Evolutionary conservation across 2,329 filamentous ascomycete species (phyloP).

Genomic region (Pseudocercospora fuligena): DNA sequence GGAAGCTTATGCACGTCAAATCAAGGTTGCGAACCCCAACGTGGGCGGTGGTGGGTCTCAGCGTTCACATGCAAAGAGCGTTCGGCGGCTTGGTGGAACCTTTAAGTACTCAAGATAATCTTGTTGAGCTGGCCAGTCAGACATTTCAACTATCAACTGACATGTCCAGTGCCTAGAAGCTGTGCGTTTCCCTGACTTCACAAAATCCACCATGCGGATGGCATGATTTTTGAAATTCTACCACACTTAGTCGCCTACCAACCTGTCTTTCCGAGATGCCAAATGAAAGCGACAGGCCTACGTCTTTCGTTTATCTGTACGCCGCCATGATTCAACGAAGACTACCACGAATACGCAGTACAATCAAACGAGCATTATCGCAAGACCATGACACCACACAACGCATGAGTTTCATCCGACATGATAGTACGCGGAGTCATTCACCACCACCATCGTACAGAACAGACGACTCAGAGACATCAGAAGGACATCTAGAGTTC

Average conservation of each 20-base stretch:
- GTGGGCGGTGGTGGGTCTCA: slow-evolving; percentile 10
- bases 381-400: slow-evolving; percentile 14
- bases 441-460: slow-evolving; percentile 46
- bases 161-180: not conserved
- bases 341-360: slow-evolving; percentile 57
- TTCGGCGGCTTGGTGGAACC: slow-evolving; percentile 10
- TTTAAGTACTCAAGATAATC: not conserved
- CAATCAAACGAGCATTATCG: slow-evolving; percentile 44
- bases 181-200: not conserved
- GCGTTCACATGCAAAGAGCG: slow-evolving; percentile 23
- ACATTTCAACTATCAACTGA: not conserved
- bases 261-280: slow-evolving; percentile 2
- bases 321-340: slow-evolving; percentile 58
- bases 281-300: slow-evolving; percentile 3
- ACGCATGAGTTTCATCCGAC: slow-evolving; percentile 11
- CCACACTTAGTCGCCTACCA: slow-evolving; percentile 4
- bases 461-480: slow-evolving; percentile 15
- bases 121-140: slow-evolving; percentile 2
- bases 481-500: slow-evolving; percentile 20
- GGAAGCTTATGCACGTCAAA: slow-evolving; percentile 20
- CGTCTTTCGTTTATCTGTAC: slow-evolving; percentile 54
- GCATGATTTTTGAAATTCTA: not conserved
- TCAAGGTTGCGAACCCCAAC: slow-evolving; percentile 18
- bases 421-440: slow-evolving; percentile 32
- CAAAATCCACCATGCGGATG: not conserved